Evolutionary conservation across 1,284 basidiomycete species (phyloP), one percentile per base, ranked within the genome.

Genomic region (Marasmius fiardii): DNA sequence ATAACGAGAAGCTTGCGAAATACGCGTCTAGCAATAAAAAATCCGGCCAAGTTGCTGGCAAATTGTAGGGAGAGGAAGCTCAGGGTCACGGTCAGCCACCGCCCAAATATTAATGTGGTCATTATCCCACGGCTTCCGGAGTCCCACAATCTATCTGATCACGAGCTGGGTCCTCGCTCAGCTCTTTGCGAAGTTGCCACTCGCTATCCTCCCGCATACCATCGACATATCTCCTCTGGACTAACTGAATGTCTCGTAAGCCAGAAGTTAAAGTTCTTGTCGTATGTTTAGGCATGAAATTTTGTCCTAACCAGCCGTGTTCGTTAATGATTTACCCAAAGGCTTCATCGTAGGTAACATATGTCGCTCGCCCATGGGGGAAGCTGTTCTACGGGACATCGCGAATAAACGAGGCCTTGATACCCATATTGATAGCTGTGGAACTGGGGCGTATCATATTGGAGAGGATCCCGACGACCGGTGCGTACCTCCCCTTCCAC

Each of bases 361-460:
- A 57, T 90, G 88, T 65, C 82, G 88, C 41, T 89, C 87, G 31
- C 89, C 88, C 1, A 88, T 92, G 81, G 89, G 89, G 31, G 88
- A 91, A 69, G 90, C 88, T 4, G 86, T 91, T 28, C 74, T 91
- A 18, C 71, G 68, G 54, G 75, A 86, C 53, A 74, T 83, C 56
- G 87, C 86, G 4, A 72, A 75, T 51, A 78, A 84, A 63, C 81
- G 88, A 43, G 82, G 82, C 10, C 64, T 90, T 35, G 78, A 86
- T 49, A 74, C 90, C 58, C 64, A 67, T 12, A 84, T 90, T 28
- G 88, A 90, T 62, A 90, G 87, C 54, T 85, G 83, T 58, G 89
- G 89, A 5, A 92, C 88, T 3, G 81, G 79, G 28, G 82, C 75
- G 24, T 91, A 89, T 67, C 90, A 92, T 64, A 65, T 81, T 26